A percentile compares a stretch with the other conserved stretches of the same genome.
Evolutionary conservation across 768 basidiomycete species (phyloP).

Genomic region (Boletus sp.): DNA sequence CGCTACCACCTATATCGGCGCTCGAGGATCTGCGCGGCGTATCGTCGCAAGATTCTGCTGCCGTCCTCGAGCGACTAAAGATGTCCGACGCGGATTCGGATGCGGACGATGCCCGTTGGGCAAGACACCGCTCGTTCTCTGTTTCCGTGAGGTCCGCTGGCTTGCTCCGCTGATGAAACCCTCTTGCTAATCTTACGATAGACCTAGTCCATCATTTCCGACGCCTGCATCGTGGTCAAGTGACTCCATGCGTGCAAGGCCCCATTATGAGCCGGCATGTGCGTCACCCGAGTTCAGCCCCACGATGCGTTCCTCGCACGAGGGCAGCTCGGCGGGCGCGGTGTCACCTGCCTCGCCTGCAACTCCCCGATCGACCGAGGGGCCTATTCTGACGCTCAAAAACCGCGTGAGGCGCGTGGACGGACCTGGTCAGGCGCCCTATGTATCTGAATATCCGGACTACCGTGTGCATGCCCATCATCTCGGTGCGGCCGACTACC

Average conservation of each 20-base stretch:
- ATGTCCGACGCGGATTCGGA: slow-evolving; percentile 43
- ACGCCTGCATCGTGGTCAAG: slow-evolving; percentile 25
- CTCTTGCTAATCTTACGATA: slow-evolving; percentile 7
- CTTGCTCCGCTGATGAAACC: not conserved
- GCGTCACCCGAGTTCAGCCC: slow-evolving; percentile 19
- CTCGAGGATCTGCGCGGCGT: slow-evolving; percentile 60
- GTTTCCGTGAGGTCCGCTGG: slow-evolving; percentile 34
- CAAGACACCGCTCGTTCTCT: slow-evolving; percentile 44
- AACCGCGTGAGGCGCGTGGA: slow-evolving; percentile 9
- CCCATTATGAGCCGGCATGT: slow-evolving; percentile 13
- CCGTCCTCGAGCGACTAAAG: slow-evolving; percentile 62
- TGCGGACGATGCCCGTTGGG: slow-evolving; percentile 29
- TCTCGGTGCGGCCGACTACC: slow-evolving; percentile 7
- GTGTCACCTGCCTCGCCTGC: slow-evolving; percentile 50
- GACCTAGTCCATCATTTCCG: slow-evolving; percentile 18
- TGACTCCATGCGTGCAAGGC: slow-evolving; percentile 16
- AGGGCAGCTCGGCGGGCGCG: slow-evolving; percentile 46
- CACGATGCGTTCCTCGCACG: slow-evolving; percentile 36
- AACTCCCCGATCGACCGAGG: slow-evolving; percentile 47
- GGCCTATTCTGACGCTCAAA: slow-evolving; percentile 11
- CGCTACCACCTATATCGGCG: slow-evolving; percentile 65
- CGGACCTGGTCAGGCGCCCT: slow-evolving; percentile 8
- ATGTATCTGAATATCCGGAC: slow-evolving; percentile 11
- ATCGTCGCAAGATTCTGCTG: slow-evolving; percentile 52
- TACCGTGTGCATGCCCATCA: slow-evolving; percentile 13